phyloP scores from a whole-genome alignment of 768 basidiomycete species.

The Tricholoma saponaceum region DNA sequence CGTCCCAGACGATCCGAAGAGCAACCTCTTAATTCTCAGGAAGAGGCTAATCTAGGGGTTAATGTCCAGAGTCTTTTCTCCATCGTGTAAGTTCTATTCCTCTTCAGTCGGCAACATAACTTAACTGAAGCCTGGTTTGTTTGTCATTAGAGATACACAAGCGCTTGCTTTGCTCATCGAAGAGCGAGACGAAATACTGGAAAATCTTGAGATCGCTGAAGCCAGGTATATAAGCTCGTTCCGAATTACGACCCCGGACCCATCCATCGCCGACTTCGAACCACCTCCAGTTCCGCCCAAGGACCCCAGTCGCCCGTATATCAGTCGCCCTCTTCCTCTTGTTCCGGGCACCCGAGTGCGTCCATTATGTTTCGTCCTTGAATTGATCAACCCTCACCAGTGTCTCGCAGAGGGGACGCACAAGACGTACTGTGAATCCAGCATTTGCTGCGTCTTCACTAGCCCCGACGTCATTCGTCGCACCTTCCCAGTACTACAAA shows the following conservation, averaged over 20 bases:
- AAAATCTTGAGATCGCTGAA: constrained; percentile 78
- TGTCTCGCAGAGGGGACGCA: constrained; percentile 28
- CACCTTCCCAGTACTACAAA: constrained; percentile 78
- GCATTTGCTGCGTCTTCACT: constrained; percentile 66
- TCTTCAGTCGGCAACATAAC: neutral
- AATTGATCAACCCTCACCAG: neutral
- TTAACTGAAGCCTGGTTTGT: constrained; percentile 1
- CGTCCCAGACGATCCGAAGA: constrained; percentile 33
- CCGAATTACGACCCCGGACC: constrained; percentile 67
- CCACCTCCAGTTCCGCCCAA: constrained; percentile 35
- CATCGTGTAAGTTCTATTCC: constrained; percentile 50
- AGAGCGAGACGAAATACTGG: constrained; percentile 72
- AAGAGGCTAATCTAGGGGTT: constrained; percentile 48
- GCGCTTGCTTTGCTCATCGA: constrained; percentile 65
- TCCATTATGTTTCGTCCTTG: neutral
- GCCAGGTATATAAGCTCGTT: constrained; percentile 76
- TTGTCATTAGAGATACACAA: constrained; percentile 54
- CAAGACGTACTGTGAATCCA: constrained; percentile 54
- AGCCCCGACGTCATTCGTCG: constrained; percentile 73
- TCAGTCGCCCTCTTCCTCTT: constrained; percentile 66
- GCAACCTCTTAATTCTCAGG: constrained; percentile 34
- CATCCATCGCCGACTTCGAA: constrained; percentile 60
- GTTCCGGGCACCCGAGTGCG: constrained; percentile 31
- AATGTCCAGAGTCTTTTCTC: constrained; percentile 74
- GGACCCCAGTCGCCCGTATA: constrained; percentile 48